Percentiles rank a stretch among this genome's conserved stretches.
Evolutionary conservation across 345 rosid species (phyloP).

Genomic region (Acer negundo): DNA sequence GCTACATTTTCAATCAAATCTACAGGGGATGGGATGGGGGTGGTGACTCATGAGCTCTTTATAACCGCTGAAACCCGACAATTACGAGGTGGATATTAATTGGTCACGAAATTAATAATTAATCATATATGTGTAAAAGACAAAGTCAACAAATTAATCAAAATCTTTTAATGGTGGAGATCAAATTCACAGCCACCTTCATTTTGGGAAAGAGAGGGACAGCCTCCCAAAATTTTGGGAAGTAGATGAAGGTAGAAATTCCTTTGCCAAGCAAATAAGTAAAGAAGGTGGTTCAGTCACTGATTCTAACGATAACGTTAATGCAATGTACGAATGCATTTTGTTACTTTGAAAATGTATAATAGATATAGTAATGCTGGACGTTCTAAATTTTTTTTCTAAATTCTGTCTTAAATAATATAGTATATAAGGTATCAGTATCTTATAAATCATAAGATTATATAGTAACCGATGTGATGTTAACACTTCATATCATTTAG

Average conservation of each 20-base stretch:
- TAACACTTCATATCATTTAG: no score
- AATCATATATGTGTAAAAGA: background rate
- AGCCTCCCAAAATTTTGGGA: constrained; percentile 15
- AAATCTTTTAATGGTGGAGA: background rate
- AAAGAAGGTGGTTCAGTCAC: background rate
- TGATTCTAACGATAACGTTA: background rate
- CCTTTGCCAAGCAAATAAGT: constrained; percentile 1
- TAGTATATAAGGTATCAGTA: no score
- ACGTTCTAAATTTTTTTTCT: no score
- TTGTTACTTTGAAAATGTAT: background rate
- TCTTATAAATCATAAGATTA: no score
- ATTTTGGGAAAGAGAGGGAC: background rate
- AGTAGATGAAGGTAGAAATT: constrained; percentile 16
- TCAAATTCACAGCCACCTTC: constrained; percentile 1
- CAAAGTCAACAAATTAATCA: background rate
- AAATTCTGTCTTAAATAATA: no score
- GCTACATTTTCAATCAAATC: background rate
- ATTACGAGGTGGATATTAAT: background rate
- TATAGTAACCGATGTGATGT: no score
- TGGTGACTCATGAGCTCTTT: background rate
- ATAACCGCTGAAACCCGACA: background rate
- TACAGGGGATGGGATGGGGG: background rate
- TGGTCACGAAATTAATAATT: background rate
- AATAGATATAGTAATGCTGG: no score
- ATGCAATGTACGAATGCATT: constrained; percentile 4